A percentile compares a stretch with the other conserved stretches of the same genome.
These are phyloP conservation scores for Brettanomyces anomalus DNA, from an alignment of 805 yeast species.

Conservation along the genomic window DNA sequence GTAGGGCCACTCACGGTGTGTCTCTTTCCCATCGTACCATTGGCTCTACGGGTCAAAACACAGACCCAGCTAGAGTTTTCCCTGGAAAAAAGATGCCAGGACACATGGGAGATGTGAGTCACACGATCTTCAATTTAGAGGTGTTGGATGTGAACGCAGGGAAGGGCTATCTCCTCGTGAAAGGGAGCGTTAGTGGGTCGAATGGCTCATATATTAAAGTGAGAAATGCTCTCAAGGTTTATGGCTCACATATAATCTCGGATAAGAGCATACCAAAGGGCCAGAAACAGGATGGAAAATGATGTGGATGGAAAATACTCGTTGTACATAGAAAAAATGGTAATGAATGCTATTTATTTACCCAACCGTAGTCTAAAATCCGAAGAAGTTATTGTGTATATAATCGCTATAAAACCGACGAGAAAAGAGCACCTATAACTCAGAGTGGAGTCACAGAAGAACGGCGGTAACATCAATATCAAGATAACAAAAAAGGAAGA, in stretches of 20 bases:
- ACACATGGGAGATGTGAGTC: constrained; percentile 74
- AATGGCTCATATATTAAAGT: constrained; percentile 65
- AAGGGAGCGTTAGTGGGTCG: constrained; percentile 91
- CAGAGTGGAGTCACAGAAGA: no score
- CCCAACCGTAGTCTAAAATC: no score
- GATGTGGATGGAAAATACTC: not conserved
- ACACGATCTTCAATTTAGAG: constrained; percentile 67
- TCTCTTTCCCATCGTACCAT: constrained; percentile 89
- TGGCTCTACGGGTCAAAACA: constrained; percentile 95
- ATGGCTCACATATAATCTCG: constrained; percentile 19
- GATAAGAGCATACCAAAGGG: not conserved
- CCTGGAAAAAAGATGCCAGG: constrained; percentile 99
- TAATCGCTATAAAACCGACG: no score
- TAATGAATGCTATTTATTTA: not conserved
- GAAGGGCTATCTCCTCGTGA: constrained; percentile 71
- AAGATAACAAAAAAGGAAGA: no score
- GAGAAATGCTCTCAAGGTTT: constrained; percentile 62
- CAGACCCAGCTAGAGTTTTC: constrained; percentile 90
- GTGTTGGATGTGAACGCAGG: constrained; percentile 75
- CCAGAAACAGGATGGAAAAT: no score
- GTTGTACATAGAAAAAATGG: not conserved
- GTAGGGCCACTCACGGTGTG: constrained; percentile 92
- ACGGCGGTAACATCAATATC: no score
- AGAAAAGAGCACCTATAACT: no score
- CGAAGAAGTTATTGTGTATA: no score